Evolutionary conservation across 495 filamentous ascomycete species (phyloP).

Genomic region (Immersiella caudata): DNA sequence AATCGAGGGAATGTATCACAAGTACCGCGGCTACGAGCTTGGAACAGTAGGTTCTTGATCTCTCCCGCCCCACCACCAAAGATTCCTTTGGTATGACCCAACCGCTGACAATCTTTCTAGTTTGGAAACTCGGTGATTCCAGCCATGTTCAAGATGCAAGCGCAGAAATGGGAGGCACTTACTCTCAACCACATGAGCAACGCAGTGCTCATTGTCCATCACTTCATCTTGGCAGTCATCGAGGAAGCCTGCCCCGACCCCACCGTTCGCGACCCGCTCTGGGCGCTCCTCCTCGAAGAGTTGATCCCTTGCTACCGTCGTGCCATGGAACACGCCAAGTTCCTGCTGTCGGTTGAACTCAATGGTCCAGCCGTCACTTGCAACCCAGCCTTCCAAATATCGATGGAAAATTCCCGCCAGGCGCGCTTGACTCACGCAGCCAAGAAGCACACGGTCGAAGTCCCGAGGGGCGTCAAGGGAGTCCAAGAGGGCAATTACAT

Average conservation of each 20-base stretch:
- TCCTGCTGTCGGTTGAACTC: constrained; percentile 55
- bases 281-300: constrained; percentile 45
- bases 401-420: constrained; percentile 44
- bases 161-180: constrained; percentile 45
- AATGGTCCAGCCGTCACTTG: constrained; percentile 49
- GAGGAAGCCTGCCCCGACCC: constrained; percentile 42
- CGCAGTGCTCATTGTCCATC: constrained; percentile 49
- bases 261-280: constrained; percentile 42
- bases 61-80: too few relatives aligned
- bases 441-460: not conserved
- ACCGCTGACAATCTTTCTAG: constrained; percentile 22
- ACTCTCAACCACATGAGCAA: constrained; percentile 47
- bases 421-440: constrained; percentile 31
- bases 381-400: constrained; percentile 58
- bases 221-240: constrained; percentile 49
- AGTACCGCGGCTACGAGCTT: constrained; percentile 8
- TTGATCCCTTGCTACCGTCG: constrained; percentile 48
- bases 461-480: not conserved
- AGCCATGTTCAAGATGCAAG: constrained; percentile 55
- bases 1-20: not conserved
- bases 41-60: constrained; percentile 5
- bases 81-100: not conserved
- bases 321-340: constrained; percentile 47
- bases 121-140: constrained; percentile 46
- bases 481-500: not conserved